Evolutionary conservation across 441 rosid species (phyloP).

Genomic region (Erysimum cheiri): DNA sequence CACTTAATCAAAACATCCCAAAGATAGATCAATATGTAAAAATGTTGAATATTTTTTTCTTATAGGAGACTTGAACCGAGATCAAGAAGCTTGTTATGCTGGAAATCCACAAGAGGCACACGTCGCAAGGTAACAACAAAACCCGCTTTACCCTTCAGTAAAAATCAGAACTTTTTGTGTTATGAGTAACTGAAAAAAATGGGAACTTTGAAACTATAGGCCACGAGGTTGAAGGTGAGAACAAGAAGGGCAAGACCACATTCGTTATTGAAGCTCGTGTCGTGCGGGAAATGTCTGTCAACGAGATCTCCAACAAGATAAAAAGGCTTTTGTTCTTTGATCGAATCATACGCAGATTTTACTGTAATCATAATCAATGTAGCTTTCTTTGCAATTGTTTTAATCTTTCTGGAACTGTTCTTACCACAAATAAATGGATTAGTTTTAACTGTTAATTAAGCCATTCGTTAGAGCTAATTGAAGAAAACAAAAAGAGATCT

Average conservation of each 20-base stretch:
- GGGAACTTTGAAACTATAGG: conserved; percentile 52
- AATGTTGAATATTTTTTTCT: background rate
- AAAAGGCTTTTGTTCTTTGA: conserved; percentile 8
- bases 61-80: conserved; percentile 91
- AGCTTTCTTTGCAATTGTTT: conserved; percentile 29
- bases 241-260: conserved; percentile 52
- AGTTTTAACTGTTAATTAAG: background rate
- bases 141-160: background rate
- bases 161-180: conserved; percentile 4
- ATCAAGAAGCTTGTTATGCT: conserved; percentile 91
- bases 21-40: conserved; percentile 2
- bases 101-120: conserved; percentile 78
- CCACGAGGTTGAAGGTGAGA: conserved; percentile 76
- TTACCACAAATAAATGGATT: conserved; percentile 39
- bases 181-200: background rate
- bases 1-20: conserved; percentile 16
- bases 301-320: conserved; percentile 73
- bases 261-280: conserved; percentile 75
- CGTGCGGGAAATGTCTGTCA: conserved; percentile 82
- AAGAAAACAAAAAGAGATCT: background rate
- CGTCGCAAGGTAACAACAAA: conserved; percentile 69
- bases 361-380: conserved; percentile 37
- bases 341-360: conserved; percentile 33
- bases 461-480: background rate
- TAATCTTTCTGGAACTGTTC: conserved; percentile 24